A percentile compares a stretch with the other conserved stretches of the same genome.
These are phyloP conservation scores for Thozetella sp. DNA, from an alignment of 495 filamentous ascomycete species.

Conservation along the genomic window DNA sequence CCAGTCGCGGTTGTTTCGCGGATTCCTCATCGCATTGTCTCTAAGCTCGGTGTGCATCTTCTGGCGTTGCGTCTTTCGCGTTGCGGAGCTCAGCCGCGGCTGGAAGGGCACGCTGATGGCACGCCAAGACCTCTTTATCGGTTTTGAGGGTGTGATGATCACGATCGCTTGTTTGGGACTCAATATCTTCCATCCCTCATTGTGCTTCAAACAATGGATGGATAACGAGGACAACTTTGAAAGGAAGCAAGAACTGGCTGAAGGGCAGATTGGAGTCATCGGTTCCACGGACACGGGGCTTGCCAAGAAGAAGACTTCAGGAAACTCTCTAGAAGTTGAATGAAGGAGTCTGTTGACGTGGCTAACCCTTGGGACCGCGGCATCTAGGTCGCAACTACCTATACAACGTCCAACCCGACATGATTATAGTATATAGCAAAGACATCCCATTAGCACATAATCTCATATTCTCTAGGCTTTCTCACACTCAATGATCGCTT, in stretches of 20 bases:
- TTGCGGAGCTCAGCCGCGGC: slow-evolving; percentile 66
- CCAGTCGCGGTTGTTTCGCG: slow-evolving; percentile 30
- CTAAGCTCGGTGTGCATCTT: slow-evolving; percentile 62
- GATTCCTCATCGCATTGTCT: slow-evolving; percentile 40
- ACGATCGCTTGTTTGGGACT: slow-evolving; percentile 55
- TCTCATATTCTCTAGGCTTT: neutral
- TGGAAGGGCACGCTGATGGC: slow-evolving; percentile 58
- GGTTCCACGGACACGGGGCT: too few relatives aligned
- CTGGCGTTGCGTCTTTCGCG: slow-evolving; percentile 63
- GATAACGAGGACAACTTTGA: slow-evolving; percentile 13
- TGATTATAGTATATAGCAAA: too few relatives aligned
- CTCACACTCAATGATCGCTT: neutral
- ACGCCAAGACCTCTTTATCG: slow-evolving; percentile 65
- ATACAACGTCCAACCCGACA: too few relatives aligned
- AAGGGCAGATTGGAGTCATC: too few relatives aligned
- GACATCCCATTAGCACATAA: too few relatives aligned
- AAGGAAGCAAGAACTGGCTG: slow-evolving; percentile 5
- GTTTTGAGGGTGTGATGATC: slow-evolving; percentile 74
- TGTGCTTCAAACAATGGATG: slow-evolving; percentile 40
- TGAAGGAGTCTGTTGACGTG: too few relatives aligned
- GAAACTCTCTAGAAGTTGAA: too few relatives aligned
- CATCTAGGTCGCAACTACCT: too few relatives aligned
- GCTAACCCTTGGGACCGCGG: too few relatives aligned
- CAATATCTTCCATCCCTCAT: slow-evolving; percentile 63
- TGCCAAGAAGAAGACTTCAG: too few relatives aligned